Evolutionary conservation across 1,284 basidiomycete genomes (phyloP), one percentile per base, ranked within the genome.

Genomic region (Ganoderma lucidum): DNA sequence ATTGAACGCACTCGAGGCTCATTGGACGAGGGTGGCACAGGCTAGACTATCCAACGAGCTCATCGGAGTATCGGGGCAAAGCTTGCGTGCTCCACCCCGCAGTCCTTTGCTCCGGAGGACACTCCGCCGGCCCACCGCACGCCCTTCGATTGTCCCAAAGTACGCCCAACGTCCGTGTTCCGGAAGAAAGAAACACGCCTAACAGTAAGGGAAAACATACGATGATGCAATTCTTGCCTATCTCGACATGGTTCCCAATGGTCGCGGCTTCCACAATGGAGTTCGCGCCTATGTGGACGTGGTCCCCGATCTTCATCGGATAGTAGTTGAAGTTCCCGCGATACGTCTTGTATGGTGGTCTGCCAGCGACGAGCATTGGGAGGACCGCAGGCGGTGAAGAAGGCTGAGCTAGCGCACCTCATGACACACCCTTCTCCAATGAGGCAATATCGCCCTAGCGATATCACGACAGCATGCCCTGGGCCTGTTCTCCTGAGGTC

Each of bases 311-410:
- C 79, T 97, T 96, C 90, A 98, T 95, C 1, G 98, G 97, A 78
- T 99, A 98, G 81, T 98, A 99, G 75, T 98, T 98, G 87, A 98
- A 98, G 69, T 91, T 90, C 63, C 94, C 94, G 67, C 94, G 89
- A 78, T 95, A 96, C 0, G 94, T 96, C 82, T 96, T 96, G 81
- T 95, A 95, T 4, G 94, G 93, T 19, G 93, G 93, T 71, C 93
- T 94, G 32, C 3, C 5, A 10, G 14, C 15, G 28, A 37, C 45
- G 23, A 35, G 32, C 9, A 37, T 64, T 23, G 56, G 28, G 56
- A 67, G 30, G 39, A 39, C 32, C 42, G 35, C 3, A 19, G 14
- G 4, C 2, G 39, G 10, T 12, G 15, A 8, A 45, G 9, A 35
- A 5, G 62, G 10, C 12, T 41, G 23, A 23, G 28, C 10, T 3